Conservation (phyloP, 2,329 filamentous ascomycete genomes). For the Didymella pinodella region DNA sequence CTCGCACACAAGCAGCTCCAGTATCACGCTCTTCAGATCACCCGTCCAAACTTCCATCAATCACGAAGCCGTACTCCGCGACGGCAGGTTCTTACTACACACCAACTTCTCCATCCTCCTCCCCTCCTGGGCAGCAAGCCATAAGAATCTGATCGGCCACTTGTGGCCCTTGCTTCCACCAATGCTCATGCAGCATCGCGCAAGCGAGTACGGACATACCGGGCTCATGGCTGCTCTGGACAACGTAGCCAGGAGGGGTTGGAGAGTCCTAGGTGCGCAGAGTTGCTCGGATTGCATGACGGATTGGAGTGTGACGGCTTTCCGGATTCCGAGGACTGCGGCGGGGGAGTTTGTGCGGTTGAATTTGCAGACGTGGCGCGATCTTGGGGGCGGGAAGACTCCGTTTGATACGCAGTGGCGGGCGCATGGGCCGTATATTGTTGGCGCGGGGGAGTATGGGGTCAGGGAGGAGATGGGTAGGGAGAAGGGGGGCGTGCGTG, state of each 20-base stretch:
- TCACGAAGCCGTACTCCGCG: conserved; percentile 26
- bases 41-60: conserved; percentile 24
- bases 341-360: conserved; percentile 26
- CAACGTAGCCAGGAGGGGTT: conserved; percentile 29
- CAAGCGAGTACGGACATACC: conserved; percentile 32
- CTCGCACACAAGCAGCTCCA: conserved; percentile 16
- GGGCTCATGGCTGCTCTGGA: conserved; percentile 34
- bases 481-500: conserved; percentile 28
- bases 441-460: conserved; percentile 1
- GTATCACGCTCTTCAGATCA: conserved; percentile 26
- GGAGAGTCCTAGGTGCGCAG: conserved; percentile 28
- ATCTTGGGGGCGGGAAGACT: conserved; percentile 33
- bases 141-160: conserved; percentile 22
- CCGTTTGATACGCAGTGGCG: conserved; percentile 42
- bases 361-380: conserved; percentile 35
- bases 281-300: conserved; percentile 38
- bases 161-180: conserved; percentile 38
- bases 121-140: conserved; percentile 17
- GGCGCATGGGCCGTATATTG: conserved; percentile 35
- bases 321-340: conserved; percentile 13
- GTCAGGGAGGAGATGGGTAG: conserved; percentile 17
- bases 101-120: conserved; percentile 30
- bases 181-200: conserved; percentile 37
- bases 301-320: conserved; percentile 32
- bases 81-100: conserved; percentile 31